Base-by-base conservation (phyloP, 495 filamentous ascomycete genomes). In the Penicillium salamii region DNA sequence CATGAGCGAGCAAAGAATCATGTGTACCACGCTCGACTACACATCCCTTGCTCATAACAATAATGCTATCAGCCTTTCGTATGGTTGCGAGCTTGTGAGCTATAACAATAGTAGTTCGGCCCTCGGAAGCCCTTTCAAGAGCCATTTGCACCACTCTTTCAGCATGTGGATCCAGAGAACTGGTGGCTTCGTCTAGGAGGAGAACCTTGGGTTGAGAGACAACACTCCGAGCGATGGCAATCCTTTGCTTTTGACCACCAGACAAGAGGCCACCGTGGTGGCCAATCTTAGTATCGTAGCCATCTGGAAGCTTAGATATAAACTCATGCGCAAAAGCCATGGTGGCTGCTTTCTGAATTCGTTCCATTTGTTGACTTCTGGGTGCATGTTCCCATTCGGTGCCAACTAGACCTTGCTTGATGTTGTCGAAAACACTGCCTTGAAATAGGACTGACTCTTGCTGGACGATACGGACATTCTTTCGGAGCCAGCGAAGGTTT, bases 201-300 rank as follows among this genome's bases (percentile, higher is more conserved):
- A 96, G 76, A 57, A 96, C 86, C 67, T 88, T 88, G 13, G 91
- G 91, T 57, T 95, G 77, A 6, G 79, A 83, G 24, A 84, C 84
- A 29, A 96, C 84, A 14, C 87, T 88, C 47, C 91, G 79, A 5
- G 91, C 90, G 57, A 84, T 83, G 5, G 78, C 78, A 58, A 95
- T 87, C 35, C 91, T 82, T 62, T 96, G 91, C 63, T 95, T 95
- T 68, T 96, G 91, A n/a, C 91, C 91, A 55, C 91, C 91, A 20
- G 85, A 89, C 35, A 96, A 71, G 17, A 92, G 66, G 59, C 90
- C 89, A 6, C 91, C 91, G 28, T 89, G 80, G 61, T 93, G 89
- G 33, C 91, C 90, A 40, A 96, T 88, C 33, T 85, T 80, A 0
- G 90, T 95, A 53, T 91, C 77, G 59, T 93, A 93, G 9, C 67